phyloP scores from a whole-genome alignment of 371 early-diverging fungal species.

The Lichtheimia hyalospora region DNA sequence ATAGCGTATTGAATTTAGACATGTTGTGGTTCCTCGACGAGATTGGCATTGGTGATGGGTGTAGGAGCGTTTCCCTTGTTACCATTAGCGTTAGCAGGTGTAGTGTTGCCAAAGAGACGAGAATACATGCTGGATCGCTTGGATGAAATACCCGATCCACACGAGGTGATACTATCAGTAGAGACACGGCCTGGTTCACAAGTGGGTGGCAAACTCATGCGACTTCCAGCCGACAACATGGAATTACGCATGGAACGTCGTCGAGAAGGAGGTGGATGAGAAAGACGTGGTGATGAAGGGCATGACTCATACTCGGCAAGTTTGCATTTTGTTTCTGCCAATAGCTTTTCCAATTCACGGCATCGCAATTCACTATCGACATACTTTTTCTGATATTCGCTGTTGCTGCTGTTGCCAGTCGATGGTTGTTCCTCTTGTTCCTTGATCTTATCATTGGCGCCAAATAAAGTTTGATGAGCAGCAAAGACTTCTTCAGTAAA shows the following conservation, averaged over 20 bases:
- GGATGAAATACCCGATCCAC: constrained; percentile 7
- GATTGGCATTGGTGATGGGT: too few species aligned
- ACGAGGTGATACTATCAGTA: constrained; percentile 34
- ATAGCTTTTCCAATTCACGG: constrained; percentile 46
- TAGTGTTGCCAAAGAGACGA: constrained; percentile 8
- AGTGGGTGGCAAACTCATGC: constrained; percentile 19
- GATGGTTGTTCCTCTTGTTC: constrained; percentile 4
- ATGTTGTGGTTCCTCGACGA: too few species aligned
- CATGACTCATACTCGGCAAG: constrained; percentile 35
- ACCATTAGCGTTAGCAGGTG: too few species aligned
- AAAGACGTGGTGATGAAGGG: constrained; percentile 27
- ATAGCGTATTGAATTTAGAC: too few species aligned
- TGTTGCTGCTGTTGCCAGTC: background rate
- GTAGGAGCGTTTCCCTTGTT: too few species aligned
- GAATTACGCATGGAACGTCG: constrained; percentile 26
- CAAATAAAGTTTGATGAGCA: constrained; percentile 40
- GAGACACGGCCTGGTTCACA: constrained; percentile 25
- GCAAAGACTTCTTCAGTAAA: constrained; percentile 49
- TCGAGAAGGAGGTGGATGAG: constrained; percentile 20
- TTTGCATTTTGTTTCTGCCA: constrained; percentile 48
- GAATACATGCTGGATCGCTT: constrained; percentile 50
- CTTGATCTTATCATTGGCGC: constrained; percentile 4
- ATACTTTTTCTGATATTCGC: constrained; percentile 36
- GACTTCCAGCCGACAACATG: constrained; percentile 7
- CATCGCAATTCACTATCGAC: constrained; percentile 49